Evolutionary conservation across 2,329 filamentous ascomycete species (phyloP), one percentile per base, ranked within the genome.

Genomic region (Trichoderma sp.): DNA sequence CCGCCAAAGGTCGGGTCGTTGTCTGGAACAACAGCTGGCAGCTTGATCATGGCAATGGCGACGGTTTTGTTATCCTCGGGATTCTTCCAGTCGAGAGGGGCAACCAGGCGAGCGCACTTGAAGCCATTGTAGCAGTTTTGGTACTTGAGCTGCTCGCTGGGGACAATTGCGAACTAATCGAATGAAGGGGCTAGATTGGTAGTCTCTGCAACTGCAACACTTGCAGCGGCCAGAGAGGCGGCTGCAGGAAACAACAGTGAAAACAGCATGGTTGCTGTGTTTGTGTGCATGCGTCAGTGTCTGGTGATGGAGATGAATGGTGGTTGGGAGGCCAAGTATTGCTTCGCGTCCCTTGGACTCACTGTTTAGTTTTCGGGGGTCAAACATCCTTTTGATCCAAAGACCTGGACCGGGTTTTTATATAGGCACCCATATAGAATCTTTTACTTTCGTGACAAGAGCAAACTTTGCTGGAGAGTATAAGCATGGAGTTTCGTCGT

Each of bases 81-180:
- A 15, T 71, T 71, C 57, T 78, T 77, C 81, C 82, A 85, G 76
- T 85, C 81, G 26, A 85, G 78, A 0, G 83, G 83, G 5, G 85
- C 81, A 0, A 76, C 55, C 17, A 85, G 81, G 13, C 82, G 79
- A 3, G 84, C 82, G 70, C 84, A 85, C 39, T 79, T 76, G 71
- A 79, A 77, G 2, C 71, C 75, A 12, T 74, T 73, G 76, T 82
- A 84, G 77, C 83, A 85, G 4, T 75, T 72, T 23, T 81, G 79
- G 69, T 81, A 85, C 2, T 77, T 73, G 26, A 85, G 76, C 26
- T 80, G 75, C 7, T 73, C 59, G 6, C 77, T 79, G 2, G 83
- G 81, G 13, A 73, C 75, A 62, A 84, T 74, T 23, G 72, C 58
- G 0, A 71, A 47, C 82, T 82, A 83, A 74, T 81, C 75, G 73